A percentile compares a stretch with the other conserved stretches of the same genome.
phyloP scores from a whole-genome alignment of 1,139 yeast genomes.

The Nakaseomyces uthaithaninus region DNA sequence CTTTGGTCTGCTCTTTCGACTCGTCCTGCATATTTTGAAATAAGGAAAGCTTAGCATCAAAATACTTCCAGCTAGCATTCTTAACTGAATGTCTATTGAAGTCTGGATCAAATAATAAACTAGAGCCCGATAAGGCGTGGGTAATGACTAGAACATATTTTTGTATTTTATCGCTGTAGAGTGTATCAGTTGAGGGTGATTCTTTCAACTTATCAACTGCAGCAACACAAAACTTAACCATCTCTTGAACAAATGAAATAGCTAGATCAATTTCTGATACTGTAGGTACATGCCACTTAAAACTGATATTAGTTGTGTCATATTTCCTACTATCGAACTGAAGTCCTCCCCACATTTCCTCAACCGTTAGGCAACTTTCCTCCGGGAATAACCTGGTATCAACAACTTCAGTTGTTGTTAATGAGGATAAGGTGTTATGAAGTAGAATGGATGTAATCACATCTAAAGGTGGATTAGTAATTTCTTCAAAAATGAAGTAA shows the following conservation, averaged over 20 bases:
- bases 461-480: slow-evolving; percentile 60
- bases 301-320: slow-evolving; percentile 39
- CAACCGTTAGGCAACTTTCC: slow-evolving; percentile 34
- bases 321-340: slow-evolving; percentile 45
- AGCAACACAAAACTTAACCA: slow-evolving; percentile 34
- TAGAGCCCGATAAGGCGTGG: slow-evolving; percentile 63
- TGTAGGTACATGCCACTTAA: slow-evolving; percentile 72
- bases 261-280: slow-evolving; percentile 54
- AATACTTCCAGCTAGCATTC: slow-evolving; percentile 16
- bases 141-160: slow-evolving; percentile 51
- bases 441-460: slow-evolving; percentile 41
- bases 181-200: slow-evolving; percentile 19
- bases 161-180: slow-evolving; percentile 42
- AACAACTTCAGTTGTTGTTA: slow-evolving; percentile 50
- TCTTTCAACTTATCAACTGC: slow-evolving; percentile 39
- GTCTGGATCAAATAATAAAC: slow-evolving; percentile 66
- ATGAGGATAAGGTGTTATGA: slow-evolving; percentile 58
- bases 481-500: slow-evolving; percentile 43
- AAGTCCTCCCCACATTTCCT: slow-evolving; percentile 65
- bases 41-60: slow-evolving; percentile 31
- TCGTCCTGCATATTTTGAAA: slow-evolving; percentile 32
- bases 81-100: slow-evolving; percentile 29
- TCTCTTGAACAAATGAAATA: slow-evolving; percentile 43
- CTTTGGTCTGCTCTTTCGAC: slow-evolving; percentile 28
- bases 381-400: slow-evolving; percentile 48